Evolutionary conservation across 2,329 filamentous ascomycete species (phyloP).

Genomic region (Neofusicoccum ribis): DNA sequence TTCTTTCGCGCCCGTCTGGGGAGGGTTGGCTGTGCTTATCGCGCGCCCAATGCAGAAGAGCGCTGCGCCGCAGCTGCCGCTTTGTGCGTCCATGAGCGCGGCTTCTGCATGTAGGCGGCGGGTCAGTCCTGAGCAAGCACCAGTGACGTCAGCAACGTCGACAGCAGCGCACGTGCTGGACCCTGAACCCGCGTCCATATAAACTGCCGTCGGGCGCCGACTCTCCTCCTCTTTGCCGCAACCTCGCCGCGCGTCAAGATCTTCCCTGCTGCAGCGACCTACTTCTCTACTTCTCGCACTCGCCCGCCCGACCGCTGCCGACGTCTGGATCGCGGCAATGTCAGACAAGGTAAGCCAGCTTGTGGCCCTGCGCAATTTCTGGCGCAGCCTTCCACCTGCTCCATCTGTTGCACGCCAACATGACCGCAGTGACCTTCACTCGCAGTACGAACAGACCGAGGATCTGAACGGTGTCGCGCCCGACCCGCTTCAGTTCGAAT

Average conservation of each 20-base stretch:
- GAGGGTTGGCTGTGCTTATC: no score
- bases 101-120: no score
- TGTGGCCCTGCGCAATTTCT: neutral
- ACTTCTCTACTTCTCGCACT: neutral
- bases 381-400: neutral
- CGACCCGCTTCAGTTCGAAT: neutral
- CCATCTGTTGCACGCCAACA: neutral
- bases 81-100: no score
- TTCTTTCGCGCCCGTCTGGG: no score
- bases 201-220: no score
- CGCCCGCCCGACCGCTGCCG: neutral
- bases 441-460: neutral
- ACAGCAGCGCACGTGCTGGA: neutral
- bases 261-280: neutral
- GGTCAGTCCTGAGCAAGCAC: neutral
- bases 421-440: neutral
- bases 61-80: no score
- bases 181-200: neutral
- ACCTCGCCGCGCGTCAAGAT: no score
- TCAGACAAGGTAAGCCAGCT: neutral
- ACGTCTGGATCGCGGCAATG: neutral
- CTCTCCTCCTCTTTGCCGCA: neutral
- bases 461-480: neutral
- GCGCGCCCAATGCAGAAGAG: no score
- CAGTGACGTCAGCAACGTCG: neutral